Base-by-base conservation (phyloP, 345 rosid genomes). In the Sonneratia caseolaris region DNA sequence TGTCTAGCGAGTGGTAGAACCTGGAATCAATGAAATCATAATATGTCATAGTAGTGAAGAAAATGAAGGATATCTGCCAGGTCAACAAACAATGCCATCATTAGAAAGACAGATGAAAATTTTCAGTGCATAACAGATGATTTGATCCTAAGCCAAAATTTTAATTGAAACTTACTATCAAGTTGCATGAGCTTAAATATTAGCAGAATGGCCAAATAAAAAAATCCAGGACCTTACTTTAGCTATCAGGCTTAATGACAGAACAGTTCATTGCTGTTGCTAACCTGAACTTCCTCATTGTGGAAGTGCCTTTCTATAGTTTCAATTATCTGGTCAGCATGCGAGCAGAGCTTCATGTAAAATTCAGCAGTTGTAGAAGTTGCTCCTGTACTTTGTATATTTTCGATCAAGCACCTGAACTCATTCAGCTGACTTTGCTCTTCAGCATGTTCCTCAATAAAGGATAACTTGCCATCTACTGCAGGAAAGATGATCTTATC, bases 401-500 rank as follows among this genome's bases (percentile, higher is more conserved):
- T 86, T 84, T 90, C 95, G 79, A 90, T 92, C 75, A 92, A 83
- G 81, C 86, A 76, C 65, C 95, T 84, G 70, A 90, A 83, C 79
- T 87, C 90, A 51, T 86, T 84, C 74, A 92, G 89, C 81, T 82
- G 95, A 76, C 73, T 86, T 83, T 90, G 90, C 83, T 92, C 95
- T 85, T 90, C 91, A 36, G 87, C 90, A 79, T 90, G 96, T 81
- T 90, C 95, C 78, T 85, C 84, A 43, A 74, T 77, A 77, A 90
- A 92, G 67, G 95, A 90, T 32, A 89, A 79, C 78, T 89, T 88
- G 57, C 81, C 89, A 78, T 85, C 94, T 74, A 92, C 85, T 22
- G 96, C 95, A 69, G 98, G 98, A 81, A 92, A 92, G 80, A 90
- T 90, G 78, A 92, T 86, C 72, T 87, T 85, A 76, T 88, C 98